Conservation (phyloP, 805 yeast genomes). For the Millerago galiae region DNA sequence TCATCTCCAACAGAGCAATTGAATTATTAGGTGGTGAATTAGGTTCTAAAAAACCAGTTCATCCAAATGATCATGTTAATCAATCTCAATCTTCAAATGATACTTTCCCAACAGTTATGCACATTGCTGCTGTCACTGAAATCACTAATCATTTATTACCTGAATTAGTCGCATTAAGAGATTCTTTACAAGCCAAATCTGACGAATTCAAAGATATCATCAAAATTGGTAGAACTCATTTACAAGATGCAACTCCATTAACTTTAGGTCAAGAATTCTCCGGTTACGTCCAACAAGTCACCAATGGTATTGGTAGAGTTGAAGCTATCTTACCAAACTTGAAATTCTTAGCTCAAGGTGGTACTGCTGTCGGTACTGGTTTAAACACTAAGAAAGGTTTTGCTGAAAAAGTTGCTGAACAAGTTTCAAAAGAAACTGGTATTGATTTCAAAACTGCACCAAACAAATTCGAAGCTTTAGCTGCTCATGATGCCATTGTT, state of each 20-base stretch:
- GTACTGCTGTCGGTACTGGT: slow-evolving; percentile 99
- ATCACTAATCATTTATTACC: slow-evolving; percentile 73
- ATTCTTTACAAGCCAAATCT: slow-evolving; percentile 69
- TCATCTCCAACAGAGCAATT: slow-evolving; percentile 96
- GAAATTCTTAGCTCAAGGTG: slow-evolving; percentile 92
- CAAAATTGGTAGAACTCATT: slow-evolving; percentile 98
- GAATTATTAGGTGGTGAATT: slow-evolving; percentile 87
- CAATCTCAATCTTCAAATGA: slow-evolving; percentile 98
- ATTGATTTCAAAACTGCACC: slow-evolving; percentile 90
- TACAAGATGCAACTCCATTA: slow-evolving; percentile 98
- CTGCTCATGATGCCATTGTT: slow-evolving; percentile 97
- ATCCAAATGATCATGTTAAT: slow-evolving; percentile 98
- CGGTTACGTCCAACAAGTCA: slow-evolving; percentile 91
- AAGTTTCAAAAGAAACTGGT: slow-evolving; percentile 83
- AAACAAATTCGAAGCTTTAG: slow-evolving; percentile 97
- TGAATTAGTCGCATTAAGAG: slow-evolving; percentile 68
- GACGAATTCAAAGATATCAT: slow-evolving; percentile 84
- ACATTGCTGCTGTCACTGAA: slow-evolving; percentile 95
- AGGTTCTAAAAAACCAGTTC: slow-evolving; percentile 92
- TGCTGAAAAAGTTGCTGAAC: slow-evolving; percentile 78
- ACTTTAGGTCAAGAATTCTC: slow-evolving; percentile 97
- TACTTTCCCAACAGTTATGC: slow-evolving; percentile 99
- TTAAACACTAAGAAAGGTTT: slow-evolving; percentile 90
- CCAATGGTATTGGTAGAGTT: slow-evolving; percentile 85
- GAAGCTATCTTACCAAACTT: slow-evolving; percentile 71